A percentile compares a stretch with the other conserved stretches of the same genome.
phyloP scores from a whole-genome alignment of 352 stramenopile genomes.

The Phytophthora pistaciae region DNA sequence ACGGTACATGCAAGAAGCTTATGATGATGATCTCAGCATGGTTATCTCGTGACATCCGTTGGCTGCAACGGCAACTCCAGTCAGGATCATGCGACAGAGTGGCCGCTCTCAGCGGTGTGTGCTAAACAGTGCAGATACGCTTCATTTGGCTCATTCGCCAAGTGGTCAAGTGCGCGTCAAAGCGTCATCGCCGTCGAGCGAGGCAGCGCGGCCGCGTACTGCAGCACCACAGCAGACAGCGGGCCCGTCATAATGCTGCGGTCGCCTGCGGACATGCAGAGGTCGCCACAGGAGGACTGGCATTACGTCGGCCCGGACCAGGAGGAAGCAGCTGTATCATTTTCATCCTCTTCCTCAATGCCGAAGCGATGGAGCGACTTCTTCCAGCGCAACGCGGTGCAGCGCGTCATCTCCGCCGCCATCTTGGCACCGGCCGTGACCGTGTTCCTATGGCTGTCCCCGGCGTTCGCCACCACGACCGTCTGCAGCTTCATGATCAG shows the following conservation, averaged over 20 bases:
- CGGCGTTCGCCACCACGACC: slow-evolving; percentile 66
- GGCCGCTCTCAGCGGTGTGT: neutral
- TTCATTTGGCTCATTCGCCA: slow-evolving; percentile 14
- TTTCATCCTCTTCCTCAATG: neutral
- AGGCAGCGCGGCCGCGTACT: neutral
- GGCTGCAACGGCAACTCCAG: neutral
- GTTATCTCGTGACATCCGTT: neutral
- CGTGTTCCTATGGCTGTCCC: slow-evolving; percentile 71
- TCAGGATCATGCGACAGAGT: neutral
- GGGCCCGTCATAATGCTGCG: neutral
- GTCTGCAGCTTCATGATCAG: slow-evolving; percentile 69
- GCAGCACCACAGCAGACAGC: neutral
- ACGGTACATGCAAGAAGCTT: neutral
- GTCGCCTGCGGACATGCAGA: slow-evolving; percentile 13
- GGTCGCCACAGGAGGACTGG: slow-evolving; percentile 18
- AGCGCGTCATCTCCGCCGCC: slow-evolving; percentile 64
- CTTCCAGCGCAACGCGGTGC: slow-evolving; percentile 59
- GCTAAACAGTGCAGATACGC: neutral
- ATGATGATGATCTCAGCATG: neutral
- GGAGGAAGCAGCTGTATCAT: neutral
- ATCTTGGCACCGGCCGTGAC: slow-evolving; percentile 70
- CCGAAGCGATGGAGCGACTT: slow-evolving; percentile 28
- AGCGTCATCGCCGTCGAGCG: slow-evolving; percentile 15
- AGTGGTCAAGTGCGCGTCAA: neutral
- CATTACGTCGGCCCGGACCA: slow-evolving; percentile 16